Conservation (phyloP, 192 early-diverging fungal genomes). For the Geranomyces michiganensis region DNA sequence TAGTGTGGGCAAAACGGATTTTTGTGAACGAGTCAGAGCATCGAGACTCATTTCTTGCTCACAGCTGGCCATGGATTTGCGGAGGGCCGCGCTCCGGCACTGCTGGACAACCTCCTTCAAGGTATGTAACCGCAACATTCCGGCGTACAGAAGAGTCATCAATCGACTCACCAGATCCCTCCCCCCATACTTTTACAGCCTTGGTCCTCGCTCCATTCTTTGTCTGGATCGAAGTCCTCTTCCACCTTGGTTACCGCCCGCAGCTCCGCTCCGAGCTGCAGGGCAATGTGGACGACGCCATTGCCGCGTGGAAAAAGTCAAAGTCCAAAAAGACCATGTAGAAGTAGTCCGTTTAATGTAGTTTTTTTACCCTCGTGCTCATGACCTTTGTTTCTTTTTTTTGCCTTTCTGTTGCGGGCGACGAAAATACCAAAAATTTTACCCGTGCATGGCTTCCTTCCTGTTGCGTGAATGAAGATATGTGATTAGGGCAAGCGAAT, state of each 20-base stretch:
- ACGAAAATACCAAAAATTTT: no score
- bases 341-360: no score
- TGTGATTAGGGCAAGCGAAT: no score
- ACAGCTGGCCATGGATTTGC: constrained; percentile 80
- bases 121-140: constrained; percentile 43
- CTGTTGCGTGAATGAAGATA: no score
- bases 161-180: background rate
- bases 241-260: constrained; percentile 80
- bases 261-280: constrained; percentile 65
- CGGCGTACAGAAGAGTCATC: background rate
- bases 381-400: no score
- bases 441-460: no score
- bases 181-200: constrained; percentile 49
- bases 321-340: constrained; percentile 22
- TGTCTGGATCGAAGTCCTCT: constrained; percentile 85
- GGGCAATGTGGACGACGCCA: constrained; percentile 53
- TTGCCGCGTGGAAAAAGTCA: constrained; percentile 44
- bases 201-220: constrained; percentile 93
- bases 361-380: no score
- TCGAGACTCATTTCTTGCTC: background rate
- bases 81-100: constrained; percentile 85
- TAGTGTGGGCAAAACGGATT: background rate
- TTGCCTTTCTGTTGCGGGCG: no score
- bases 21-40: no score
- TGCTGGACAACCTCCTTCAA: constrained; percentile 85